phyloP scores from a whole-genome alignment of 352 stramenopile genomes.

The Phytopythium cucurbitacearum region DNA sequence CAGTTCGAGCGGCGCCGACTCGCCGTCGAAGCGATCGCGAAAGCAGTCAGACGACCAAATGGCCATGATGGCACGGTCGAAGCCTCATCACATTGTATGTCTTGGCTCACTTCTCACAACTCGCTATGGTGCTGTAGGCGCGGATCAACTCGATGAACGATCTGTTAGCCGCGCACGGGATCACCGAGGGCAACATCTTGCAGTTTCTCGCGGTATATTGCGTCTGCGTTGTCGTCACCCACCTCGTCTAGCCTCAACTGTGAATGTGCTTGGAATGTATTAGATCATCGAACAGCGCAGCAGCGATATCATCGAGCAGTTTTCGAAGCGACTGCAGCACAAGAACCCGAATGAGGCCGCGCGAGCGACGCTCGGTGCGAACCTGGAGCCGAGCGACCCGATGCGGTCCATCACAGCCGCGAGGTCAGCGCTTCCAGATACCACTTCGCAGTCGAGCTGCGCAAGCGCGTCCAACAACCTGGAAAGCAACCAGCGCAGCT shows the following conservation, averaged over 20 bases:
- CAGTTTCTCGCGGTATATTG: constrained; percentile 62
- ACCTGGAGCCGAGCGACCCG: constrained; percentile 64
- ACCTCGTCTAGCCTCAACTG: neutral
- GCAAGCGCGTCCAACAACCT: neutral
- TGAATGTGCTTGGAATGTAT: neutral
- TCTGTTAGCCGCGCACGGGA: constrained; percentile 63
- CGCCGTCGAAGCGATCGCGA: constrained; percentile 34
- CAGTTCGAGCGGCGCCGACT: constrained; percentile 18
- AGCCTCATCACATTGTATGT: neutral
- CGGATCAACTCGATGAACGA: constrained; percentile 86
- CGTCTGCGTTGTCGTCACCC: neutral
- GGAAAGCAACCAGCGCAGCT: constrained; percentile 1
- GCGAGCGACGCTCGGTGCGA: constrained; percentile 51
- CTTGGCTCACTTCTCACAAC: neutral
- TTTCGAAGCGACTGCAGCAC: constrained; percentile 59
- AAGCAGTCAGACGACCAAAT: constrained; percentile 79
- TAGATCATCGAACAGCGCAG: constrained; percentile 82
- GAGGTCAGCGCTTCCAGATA: constrained; percentile 39
- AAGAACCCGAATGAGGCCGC: constrained; percentile 58
- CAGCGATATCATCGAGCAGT: constrained; percentile 77
- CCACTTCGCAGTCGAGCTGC: neutral
- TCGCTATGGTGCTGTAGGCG: constrained; percentile 21
- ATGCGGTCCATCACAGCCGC: constrained; percentile 46
- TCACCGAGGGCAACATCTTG: constrained; percentile 82
- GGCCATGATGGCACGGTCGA: constrained; percentile 49